Evolutionary conservation across 495 filamentous ascomycete species (phyloP).

Genomic region (Neurospora africana): DNA sequence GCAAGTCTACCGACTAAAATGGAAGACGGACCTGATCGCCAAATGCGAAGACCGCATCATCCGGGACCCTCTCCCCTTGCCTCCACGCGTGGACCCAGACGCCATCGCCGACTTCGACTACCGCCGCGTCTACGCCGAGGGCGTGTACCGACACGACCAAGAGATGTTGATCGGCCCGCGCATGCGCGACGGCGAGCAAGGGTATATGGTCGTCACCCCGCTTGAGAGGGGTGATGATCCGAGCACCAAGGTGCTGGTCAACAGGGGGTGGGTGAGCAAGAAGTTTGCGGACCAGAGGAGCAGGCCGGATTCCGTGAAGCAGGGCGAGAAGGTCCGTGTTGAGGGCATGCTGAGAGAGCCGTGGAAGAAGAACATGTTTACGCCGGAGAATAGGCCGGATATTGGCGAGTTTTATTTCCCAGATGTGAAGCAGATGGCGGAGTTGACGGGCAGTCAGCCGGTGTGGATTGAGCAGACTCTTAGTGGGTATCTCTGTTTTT

Average conservation of each 20-base stretch:
- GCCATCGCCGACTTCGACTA: conserved; percentile 87
- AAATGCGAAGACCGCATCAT: conserved; percentile 83
- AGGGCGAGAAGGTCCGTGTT: conserved; percentile 54
- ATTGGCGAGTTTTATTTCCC: conserved; percentile 86
- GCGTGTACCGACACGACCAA: conserved; percentile 69
- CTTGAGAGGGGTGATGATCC: conserved; percentile 51
- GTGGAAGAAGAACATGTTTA: conserved; percentile 96
- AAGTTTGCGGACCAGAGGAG: conserved; percentile 52
- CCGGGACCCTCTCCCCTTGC: conserved; percentile 75
- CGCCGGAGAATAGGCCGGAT: conserved; percentile 76
- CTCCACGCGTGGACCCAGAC: conserved; percentile 65
- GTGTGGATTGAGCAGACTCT: conserved; percentile 97
- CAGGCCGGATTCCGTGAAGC: conserved; percentile 49
- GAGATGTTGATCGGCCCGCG: conserved; percentile 95
- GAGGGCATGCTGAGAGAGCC: conserved; percentile 80
- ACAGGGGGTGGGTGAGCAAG: conserved; percentile 82
- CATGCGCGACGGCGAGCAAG: conserved; percentile 77
- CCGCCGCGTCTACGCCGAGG: conserved; percentile 69
- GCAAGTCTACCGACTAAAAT: conserved; percentile 87
- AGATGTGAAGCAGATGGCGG: conserved; percentile 89
- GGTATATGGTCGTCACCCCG: conserved; percentile 83
- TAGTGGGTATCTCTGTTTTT: conserved; percentile 41
- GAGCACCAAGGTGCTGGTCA: conserved; percentile 57
- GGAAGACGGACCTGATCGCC: conserved; percentile 88
- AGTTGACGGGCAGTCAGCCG: conserved; percentile 66